Evolutionary conservation across 2,329 filamentous ascomycete genomes (phyloP).

Genomic region (Trichophyton benhamiae): DNA sequence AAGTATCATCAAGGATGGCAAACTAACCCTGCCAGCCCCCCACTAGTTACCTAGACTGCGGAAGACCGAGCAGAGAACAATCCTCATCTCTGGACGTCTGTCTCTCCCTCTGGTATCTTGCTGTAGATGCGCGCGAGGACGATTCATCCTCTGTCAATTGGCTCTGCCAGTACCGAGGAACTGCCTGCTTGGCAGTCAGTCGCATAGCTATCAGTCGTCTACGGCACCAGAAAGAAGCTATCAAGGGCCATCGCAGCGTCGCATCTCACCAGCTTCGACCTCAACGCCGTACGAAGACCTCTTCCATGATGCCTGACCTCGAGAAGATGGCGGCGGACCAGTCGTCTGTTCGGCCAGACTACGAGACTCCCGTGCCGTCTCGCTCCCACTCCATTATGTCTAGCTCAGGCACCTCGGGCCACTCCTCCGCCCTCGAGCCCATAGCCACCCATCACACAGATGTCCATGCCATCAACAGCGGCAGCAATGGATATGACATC

Average conservation of each 20-base stretch:
- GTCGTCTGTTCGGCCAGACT: conserved; percentile 10
- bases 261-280: not conserved
- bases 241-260: not conserved
- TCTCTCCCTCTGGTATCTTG: no score
- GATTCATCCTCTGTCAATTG: not conserved
- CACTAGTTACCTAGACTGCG: no score
- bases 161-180: not conserved
- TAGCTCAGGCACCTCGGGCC: conserved; percentile 15
- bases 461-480: conserved; percentile 9
- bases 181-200: not conserved
- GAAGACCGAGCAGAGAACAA: no score
- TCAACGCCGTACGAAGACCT: not conserved
- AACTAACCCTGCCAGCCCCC: no score
- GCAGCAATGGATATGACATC: not conserved
- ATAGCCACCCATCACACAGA: conserved; percentile 12
- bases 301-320: conserved; percentile 17
- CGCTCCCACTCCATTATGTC: conserved; percentile 9
- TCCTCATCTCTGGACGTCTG: no score
- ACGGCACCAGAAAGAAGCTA: not conserved
- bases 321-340: conserved; percentile 24
- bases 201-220: not conserved
- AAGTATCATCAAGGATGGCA: no score
- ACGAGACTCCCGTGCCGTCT: conserved; percentile 6
- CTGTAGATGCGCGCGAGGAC: no score
- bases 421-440: conserved; percentile 18